Evolutionary conservation across 2,329 filamentous ascomycete genomes (phyloP), one percentile per base, ranked within the genome.

Genomic region (Calonectria henricotiae): DNA sequence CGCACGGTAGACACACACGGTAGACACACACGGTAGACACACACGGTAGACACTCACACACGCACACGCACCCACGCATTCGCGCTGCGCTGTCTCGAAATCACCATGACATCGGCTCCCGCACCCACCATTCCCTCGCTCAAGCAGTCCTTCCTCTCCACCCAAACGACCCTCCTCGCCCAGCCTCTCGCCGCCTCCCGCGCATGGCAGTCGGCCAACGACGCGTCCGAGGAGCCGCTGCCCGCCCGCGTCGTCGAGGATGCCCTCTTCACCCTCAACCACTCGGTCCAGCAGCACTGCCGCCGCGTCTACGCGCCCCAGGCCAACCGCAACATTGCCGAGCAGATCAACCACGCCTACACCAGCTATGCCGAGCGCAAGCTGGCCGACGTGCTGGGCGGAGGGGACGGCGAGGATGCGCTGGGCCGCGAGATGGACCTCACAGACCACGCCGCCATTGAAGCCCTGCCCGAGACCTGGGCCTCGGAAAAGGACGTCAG

Each of bases 331-430:
- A 91, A 93, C 76, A 88, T 94, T 20, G 91, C 92, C 2, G 91
- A 93, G 83, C 92, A 94, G 82, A 90, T 94, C 47, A 91, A 93
- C 80, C 82, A 82, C 58, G 82, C 93, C 51, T 94, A 94, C 79
- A 87, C 87, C 80, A 81, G 81, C 6, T 82, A 83, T 15, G 82
- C 82, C 5, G 84, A 86, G 44, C 83, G 84, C 43, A 82, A 79
- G 51, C 80, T 81, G 11, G 67, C 17, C 17, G 46, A 27, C 62
- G 77, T 76, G 11, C 81, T 79, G 0, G 78, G 71, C 1, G 79
- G 82, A 68, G 83, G 82, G 32, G 83, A 81, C 54, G 84, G 79
- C 23, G 79, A 77, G 5, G 35, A 58, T 39, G 78, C 82, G 0
- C 79, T 86, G 27, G 79, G 75, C 35, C 77, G 79, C 37, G 84